A percentile compares a stretch with the other conserved stretches of the same genome.
Evolutionary conservation across 371 early-diverging fungal genomes (phyloP).

Genomic region (Sporodiniella umbellata): DNA sequence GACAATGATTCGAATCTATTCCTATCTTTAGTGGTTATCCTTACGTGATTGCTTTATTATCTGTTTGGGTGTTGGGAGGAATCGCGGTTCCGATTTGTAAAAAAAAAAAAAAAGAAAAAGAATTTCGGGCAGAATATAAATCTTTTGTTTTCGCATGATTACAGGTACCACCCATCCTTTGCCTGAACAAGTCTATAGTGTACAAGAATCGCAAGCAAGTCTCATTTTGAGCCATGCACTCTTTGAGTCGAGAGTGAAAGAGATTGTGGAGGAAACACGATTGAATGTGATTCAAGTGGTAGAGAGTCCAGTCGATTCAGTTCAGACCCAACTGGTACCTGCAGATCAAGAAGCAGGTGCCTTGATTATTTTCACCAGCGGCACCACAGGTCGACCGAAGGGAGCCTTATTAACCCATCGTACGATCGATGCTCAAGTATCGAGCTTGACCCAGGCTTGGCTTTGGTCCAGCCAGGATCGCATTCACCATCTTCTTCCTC

Average conservation of each 20-base stretch:
- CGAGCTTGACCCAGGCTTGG: slow-evolving; percentile 74
- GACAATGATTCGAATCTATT: no score
- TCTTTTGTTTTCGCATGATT: neutral
- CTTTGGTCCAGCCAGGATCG: slow-evolving; percentile 61
- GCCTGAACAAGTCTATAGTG: slow-evolving; percentile 62
- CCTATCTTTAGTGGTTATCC: slow-evolving; percentile 53
- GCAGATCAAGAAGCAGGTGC: slow-evolving; percentile 48
- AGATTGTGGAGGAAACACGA: slow-evolving; percentile 14
- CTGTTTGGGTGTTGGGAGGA: slow-evolving; percentile 76
- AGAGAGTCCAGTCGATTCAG: neutral
- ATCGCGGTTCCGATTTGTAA: slow-evolving; percentile 75
- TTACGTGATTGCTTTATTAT: slow-evolving; percentile 73
- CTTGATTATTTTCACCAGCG: slow-evolving; percentile 81
- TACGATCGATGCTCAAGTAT: slow-evolving; percentile 63
- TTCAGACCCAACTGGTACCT: neutral
- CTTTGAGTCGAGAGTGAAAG: slow-evolving; percentile 30
- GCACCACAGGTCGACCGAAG: slow-evolving; percentile 78
- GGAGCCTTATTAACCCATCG: slow-evolving; percentile 75
- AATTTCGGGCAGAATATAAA: neutral
- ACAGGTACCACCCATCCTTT: slow-evolving; percentile 61
- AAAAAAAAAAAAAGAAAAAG: no score
- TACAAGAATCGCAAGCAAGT: slow-evolving; percentile 55
- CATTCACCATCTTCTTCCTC: slow-evolving; percentile 75
- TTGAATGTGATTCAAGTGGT: neutral
- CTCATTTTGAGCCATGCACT: slow-evolving; percentile 41